Evolutionary conservation across 306 rosid species (phyloP).

Genomic region (Pyrus pyrifolia): DNA sequence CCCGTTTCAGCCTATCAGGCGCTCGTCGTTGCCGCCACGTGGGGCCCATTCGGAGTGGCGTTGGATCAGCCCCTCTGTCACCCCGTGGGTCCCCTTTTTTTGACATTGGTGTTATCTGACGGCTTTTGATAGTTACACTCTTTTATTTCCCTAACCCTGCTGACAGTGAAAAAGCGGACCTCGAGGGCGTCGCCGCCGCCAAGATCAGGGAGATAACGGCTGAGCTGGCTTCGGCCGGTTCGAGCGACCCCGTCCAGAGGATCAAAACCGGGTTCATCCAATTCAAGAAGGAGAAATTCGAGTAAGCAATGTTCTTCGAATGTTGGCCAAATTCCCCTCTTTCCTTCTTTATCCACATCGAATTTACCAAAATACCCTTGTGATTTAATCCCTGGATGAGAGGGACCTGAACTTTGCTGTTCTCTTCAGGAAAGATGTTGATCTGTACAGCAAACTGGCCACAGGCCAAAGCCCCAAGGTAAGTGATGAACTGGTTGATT

Average conservation of each 20-base stretch:
- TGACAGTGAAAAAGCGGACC: conserved; percentile 51
- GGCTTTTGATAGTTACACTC: not conserved
- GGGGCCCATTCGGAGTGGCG: not conserved
- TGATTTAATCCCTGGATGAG: not conserved
- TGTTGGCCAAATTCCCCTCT: not conserved
- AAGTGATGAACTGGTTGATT: not conserved
- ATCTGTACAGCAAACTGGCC: conserved; percentile 61
- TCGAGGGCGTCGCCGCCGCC: conserved; percentile 54
- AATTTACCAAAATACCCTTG: conserved; percentile 15
- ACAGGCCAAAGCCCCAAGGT: conserved; percentile 93
- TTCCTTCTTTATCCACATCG: too few relatives aligned
- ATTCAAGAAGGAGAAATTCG: conserved; percentile 68
- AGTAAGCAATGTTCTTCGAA: conserved; percentile 38
- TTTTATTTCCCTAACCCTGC: not conserved
- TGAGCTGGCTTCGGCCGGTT: conserved; percentile 32
- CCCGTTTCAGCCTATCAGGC: not conserved
- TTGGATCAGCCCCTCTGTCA: not conserved
- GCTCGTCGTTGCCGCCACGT: not conserved
- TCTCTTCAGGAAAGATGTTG: conserved; percentile 56
- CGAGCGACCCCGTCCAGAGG: conserved; percentile 52
- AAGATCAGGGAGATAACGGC: conserved; percentile 69
- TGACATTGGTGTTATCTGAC: not conserved
- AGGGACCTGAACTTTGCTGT: not conserved
- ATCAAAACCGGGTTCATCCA: conserved; percentile 62
- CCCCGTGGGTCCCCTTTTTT: conserved; percentile 4